A percentile compares a stretch with the other conserved stretches of the same genome.
Conservation (phyloP, 331 rosid genomes). For the Malus hybrid region DNA sequence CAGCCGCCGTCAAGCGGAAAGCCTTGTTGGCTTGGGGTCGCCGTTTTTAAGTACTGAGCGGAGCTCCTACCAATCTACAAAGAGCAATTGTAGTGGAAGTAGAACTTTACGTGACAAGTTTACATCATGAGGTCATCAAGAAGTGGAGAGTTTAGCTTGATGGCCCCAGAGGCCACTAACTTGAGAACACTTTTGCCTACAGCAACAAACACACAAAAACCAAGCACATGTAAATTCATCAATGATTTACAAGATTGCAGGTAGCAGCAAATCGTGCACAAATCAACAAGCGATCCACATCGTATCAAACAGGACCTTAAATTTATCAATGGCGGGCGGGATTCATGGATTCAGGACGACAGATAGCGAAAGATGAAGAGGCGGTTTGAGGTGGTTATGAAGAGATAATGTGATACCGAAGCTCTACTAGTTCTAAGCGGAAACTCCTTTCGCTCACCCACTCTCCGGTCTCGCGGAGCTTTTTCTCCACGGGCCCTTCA, state of each 20-base stretch:
- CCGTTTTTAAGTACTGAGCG: too few relatives aligned
- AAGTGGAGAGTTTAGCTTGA: slow-evolving; percentile 42
- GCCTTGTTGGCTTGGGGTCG: too few relatives aligned
- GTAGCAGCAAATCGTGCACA: too few relatives aligned
- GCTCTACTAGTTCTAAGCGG: slow-evolving; percentile 6
- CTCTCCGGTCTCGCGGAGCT: slow-evolving; percentile 67
- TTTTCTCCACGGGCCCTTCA: slow-evolving; percentile 63
- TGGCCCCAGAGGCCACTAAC: slow-evolving; percentile 54
- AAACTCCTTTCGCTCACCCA: slow-evolving; percentile 41
- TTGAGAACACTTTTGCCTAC: slow-evolving; percentile 40
- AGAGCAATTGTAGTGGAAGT: neutral
- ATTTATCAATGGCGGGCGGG: too few relatives aligned
- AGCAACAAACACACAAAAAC: slow-evolving; percentile 43
- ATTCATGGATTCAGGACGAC: too few relatives aligned
- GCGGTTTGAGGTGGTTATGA: neutral
- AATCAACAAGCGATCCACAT: too few relatives aligned
- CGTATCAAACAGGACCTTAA: too few relatives aligned
- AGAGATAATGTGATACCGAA: neutral
- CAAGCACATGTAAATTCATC: too few relatives aligned
- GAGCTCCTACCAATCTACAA: too few relatives aligned
- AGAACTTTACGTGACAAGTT: neutral
- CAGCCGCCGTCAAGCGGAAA: rapidly evolving
- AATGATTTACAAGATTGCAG: too few relatives aligned
- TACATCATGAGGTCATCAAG: slow-evolving; percentile 58
- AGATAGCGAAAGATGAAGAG: neutral